These are phyloP conservation scores for Backusella liffmaniae DNA, from an alignment of 192 early-diverging fungal genomes.

Conservation along the genomic window DNA sequence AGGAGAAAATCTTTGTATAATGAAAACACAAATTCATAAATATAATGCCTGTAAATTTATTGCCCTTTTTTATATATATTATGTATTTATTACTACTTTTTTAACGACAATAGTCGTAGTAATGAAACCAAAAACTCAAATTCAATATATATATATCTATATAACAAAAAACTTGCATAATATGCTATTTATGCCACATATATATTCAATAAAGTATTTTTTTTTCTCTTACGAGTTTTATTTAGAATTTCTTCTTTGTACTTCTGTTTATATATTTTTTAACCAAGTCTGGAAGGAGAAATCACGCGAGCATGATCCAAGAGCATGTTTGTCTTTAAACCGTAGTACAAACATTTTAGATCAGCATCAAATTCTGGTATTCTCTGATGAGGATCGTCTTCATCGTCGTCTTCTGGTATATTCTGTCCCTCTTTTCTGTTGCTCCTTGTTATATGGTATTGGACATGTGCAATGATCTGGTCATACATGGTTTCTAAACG, in stretches of 20 bases:
- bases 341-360: constrained; percentile 64
- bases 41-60: neutral
- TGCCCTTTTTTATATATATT: neutral
- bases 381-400: constrained; percentile 17
- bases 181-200: neutral
- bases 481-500: constrained; percentile 69
- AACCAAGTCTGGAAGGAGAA: constrained; percentile 48
- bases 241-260: neutral
- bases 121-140: neutral
- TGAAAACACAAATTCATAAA: constrained; percentile 7
- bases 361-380: constrained; percentile 71
- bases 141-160: neutral
- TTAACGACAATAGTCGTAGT: neutral
- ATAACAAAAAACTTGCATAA: neutral
- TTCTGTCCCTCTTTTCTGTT: constrained; percentile 10
- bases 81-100: neutral
- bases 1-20: constrained; percentile 36
- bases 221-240: neutral
- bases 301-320: constrained; percentile 67
- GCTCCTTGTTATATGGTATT: constrained; percentile 20
- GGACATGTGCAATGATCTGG: constrained; percentile 60
- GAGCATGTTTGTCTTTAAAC: constrained; percentile 62
- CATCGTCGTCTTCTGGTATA: constrained; percentile 11
- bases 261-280: neutral
- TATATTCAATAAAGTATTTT: neutral